Base-by-base conservation (phyloP, 78 protist genomes). In the Dictyostelium firmibasis region DNA sequence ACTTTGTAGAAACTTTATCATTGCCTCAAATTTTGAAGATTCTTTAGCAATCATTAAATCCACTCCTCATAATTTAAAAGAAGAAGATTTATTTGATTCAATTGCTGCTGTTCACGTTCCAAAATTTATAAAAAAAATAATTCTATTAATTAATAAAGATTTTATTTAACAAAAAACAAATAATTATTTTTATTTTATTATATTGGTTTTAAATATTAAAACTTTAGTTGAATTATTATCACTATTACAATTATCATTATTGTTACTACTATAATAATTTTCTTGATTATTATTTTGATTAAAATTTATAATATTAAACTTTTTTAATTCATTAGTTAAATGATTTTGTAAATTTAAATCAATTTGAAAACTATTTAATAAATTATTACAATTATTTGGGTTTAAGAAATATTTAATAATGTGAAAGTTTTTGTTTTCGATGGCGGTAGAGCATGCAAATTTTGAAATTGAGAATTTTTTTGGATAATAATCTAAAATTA, bases 31-130 rank as follows among this genome's bases (percentile, higher is more conserved):
- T 33, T 92, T 92, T 72, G 96, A 92, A 70, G 96, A 83, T 11
- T 18, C 88, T n/a, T 23, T 50, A 10, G 33, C 44, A 7, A 83
- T 72, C 14, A 78, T 92, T 1, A 36, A 79, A 69, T 27, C 75
- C n/a, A 35, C 38, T 10, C 88, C 89, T 16, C 92, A 84, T 41
- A 87, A 92, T 35, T 75, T 92, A 27, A 92, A 84, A 72, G 96
- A 92, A 47, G 96, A 92, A 53, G 50, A 74, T 25, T n/a, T 92
- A 9, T 92, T 92, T 13, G 67, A 74, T 27, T 57, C 83, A 16
- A 92, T 92, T 11, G 7, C 43, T 5, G 18, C 81, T 31, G 75
- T 92, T 18, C 50, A 89, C 16, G 50, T 89, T 43, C 94, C 86
- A 23, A 89, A 89, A 50, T 47, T 23, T 44, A 38, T 78, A 5